Base-by-base conservation (phyloP, 1,139 yeast genomes). In the Petasospora fabianii region DNA sequence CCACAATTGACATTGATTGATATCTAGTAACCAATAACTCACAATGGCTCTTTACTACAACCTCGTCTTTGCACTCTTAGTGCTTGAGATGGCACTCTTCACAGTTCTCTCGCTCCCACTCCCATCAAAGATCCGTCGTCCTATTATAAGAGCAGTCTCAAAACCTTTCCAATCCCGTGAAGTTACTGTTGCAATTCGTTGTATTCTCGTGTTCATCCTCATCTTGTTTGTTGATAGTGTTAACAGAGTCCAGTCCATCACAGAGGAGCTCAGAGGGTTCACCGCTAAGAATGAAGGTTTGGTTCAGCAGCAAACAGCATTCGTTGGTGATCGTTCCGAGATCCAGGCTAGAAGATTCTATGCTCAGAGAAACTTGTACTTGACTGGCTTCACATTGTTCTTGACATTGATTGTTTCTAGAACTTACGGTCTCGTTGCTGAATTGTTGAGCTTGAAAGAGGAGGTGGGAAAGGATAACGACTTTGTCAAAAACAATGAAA, bases 291-390 rank as follows among this genome's bases (percentile, higher is more conserved):
- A 27, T 5, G 43, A 41, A 15, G 48, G 46, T 30, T 42, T 41
- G 41, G 46, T 12, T n/a, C n/a, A n/a, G 50, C 53, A 13, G 50
- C 53, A 34, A 33, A 39, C 46, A 6, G 34, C 47, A 32, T 48
- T 41, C 30, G 35, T 44, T 9, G 40, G 54, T 48, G 90, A 84
- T 53, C 71, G 95, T 42, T 67, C 87, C 8, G 96, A 87, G 54
- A 70, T 83, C 46, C 94, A 84, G 61, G 90, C 97, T 17, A 78
- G 97, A 63, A 75, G 90, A 58, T 94, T 94, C 64, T 88, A 90
- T 58, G 87, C 97, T 16, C 98, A 94, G 68, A 80, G 99, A 67
- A 94, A 94, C 69, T 81, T 90, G 84, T 94, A 94, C 58, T 74
- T 94, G 44, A 87, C 97, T 55, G 99, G 99, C 2, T 88, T 90